Conservation (phyloP, 2,329 filamentous ascomycete species). For the Cladophialophora bantiana region DNA sequence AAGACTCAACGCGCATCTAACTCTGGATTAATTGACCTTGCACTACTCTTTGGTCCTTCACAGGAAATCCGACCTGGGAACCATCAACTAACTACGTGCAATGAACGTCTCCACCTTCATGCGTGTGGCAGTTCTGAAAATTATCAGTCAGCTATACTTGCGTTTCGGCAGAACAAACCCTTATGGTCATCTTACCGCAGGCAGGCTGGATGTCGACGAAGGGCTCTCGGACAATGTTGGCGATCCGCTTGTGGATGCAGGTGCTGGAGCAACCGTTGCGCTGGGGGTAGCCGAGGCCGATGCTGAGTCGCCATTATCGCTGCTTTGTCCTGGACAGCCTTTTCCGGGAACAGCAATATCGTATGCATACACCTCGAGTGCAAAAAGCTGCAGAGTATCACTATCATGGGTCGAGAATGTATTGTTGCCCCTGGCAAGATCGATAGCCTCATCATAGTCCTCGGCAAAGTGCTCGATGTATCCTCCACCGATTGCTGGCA, state of each 20-base stretch:
- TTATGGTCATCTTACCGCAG: conserved; percentile 40
- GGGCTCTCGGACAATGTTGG: conserved; percentile 6
- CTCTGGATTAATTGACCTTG: no score
- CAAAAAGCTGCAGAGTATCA: conserved; percentile 71
- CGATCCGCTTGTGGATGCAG: conserved; percentile 6
- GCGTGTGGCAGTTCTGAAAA: conserved; percentile 51
- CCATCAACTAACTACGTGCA: conserved; percentile 43
- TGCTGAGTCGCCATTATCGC: no score
- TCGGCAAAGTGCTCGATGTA: conserved; percentile 69
- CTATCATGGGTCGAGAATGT: conserved; percentile 64
- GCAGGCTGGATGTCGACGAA: conserved; percentile 39
- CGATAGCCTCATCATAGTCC: conserved; percentile 62
- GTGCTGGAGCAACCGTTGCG: no score
- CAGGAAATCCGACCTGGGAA: no score
- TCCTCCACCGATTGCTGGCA: conserved; percentile 66
- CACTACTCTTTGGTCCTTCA: no score
- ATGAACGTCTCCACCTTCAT: conserved; percentile 50
- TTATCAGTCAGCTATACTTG: neutral
- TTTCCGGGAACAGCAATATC: conserved; percentile 69
- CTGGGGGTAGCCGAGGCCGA: no score
- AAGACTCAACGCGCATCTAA: no score
- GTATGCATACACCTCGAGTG: conserved; percentile 69
- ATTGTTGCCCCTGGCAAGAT: conserved; percentile 59
- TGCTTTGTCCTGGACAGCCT: conserved; percentile 61
- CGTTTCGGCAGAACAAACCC: neutral